Base-by-base conservation (phyloP, 164 flowering plant genomes). In the Chloranthus sessilifolius region DNA sequence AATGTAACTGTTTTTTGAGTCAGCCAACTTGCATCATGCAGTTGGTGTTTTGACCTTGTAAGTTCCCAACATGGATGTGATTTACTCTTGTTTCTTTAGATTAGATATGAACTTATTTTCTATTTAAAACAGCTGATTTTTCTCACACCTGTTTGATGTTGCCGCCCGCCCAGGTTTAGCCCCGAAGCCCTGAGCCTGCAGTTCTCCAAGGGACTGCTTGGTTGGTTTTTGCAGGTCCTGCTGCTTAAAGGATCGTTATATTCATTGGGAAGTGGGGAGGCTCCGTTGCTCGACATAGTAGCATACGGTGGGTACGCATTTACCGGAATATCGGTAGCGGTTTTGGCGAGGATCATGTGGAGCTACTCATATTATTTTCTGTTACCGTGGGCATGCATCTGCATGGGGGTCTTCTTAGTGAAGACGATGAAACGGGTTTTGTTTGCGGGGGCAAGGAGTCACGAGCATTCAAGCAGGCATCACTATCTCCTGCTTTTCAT, bases 301-400 rank as follows among this genome's bases (percentile, higher is more conserved):
- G 75, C 75, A 0, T 76, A 76, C 34, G 74, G 63, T 6, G 80
- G 80, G 15, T 76, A 76, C 55, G 65, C 77, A 14, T 75, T 72
- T 58, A 39, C 64, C 0, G 80, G 77, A 11, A 55, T 72, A 43
- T 72, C 66, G n/a, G n/a, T 75, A 15, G 66, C 74, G 22, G 52
- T 75, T 22, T 47, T 75, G 37, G 75, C 77, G 7, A 67, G 59
- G 58, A 53, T 72, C 16, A 7, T 72, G 11, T 63, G 60, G 66
- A 53, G 64, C 19, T 72, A 69, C 11, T 56, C 76, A 2, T 70
- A 70, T 52, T 67, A 30, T 10, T 30, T 30, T 30, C 34, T 30
- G 48, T 55, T 61, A 63, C 66, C 66, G 2, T 74, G 70, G 70
- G 41, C 61, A 12, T 63, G 67, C 49, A 27, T 70, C 24, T 59